Percentiles rank a stretch among this genome's conserved stretches.
These are phyloP conservation scores for Thelephora ganbajun DNA, from an alignment of 768 basidiomycete genomes.

Conservation along the genomic window DNA sequence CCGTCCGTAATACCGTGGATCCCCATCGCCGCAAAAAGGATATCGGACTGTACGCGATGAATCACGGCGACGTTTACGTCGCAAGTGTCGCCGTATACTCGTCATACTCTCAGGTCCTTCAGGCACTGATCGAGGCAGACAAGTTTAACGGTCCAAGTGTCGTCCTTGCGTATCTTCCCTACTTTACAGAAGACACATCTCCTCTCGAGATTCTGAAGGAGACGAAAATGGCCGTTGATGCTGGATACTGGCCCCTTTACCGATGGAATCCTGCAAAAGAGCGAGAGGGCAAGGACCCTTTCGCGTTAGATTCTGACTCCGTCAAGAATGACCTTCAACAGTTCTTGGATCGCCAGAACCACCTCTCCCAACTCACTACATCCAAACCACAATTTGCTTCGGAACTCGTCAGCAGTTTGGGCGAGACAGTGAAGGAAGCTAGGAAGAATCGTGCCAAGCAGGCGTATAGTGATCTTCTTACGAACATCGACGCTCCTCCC, in stretches of 20 bases:
- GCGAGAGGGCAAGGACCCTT: conserved; percentile 66
- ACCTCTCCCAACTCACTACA: conserved; percentile 84
- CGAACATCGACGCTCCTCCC: conserved; percentile 78
- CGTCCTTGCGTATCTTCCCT: conserved; percentile 89
- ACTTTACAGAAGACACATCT: conserved; percentile 56
- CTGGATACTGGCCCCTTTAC: conserved; percentile 97
- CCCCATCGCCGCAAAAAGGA: conserved; percentile 83
- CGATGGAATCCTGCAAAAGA: conserved; percentile 92
- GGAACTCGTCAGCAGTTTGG: conserved; percentile 73
- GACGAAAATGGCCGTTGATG: conserved; percentile 91
- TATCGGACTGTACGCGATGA: conserved; percentile 96
- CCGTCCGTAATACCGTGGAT: conserved; percentile 54
- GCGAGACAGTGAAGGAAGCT: conserved; percentile 73
- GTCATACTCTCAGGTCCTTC: conserved; percentile 88
- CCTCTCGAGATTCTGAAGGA: conserved; percentile 92
- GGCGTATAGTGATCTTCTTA: conserved; percentile 73
- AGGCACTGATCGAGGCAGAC: conserved; percentile 85
- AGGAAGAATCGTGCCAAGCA: conserved; percentile 70
- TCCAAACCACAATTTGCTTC: conserved; percentile 68
- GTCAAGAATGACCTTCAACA: conserved; percentile 87
- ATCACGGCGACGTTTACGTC: conserved; percentile 93
- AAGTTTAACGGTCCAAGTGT: conserved; percentile 80
- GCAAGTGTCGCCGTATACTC: conserved; percentile 93
- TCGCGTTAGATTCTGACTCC: conserved; percentile 83
- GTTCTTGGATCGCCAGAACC: conserved; percentile 95